Evolutionary conservation across 192 early-diverging fungal species (phyloP).

Genomic region (Borealophlyctis nickersoniae): DNA sequence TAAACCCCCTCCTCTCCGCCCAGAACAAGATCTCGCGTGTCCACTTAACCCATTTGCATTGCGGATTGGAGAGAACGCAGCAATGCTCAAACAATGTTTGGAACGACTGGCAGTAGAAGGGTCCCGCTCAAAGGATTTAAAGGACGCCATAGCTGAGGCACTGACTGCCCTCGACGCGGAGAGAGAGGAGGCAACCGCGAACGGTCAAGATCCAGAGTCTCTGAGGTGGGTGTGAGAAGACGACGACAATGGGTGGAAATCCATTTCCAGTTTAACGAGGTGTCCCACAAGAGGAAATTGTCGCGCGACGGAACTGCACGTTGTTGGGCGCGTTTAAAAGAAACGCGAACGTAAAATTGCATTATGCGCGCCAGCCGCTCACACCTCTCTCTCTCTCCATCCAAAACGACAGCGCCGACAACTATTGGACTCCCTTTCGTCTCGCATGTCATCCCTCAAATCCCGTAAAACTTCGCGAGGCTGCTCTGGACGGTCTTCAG

Average conservation of each 20-base stretch:
- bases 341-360: not conserved
- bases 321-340: not conserved
- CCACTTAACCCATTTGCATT: too few species aligned
- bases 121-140: not conserved
- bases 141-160: not conserved
- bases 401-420: slow-evolving; percentile 38
- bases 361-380: not conserved
- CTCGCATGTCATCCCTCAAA: slow-evolving; percentile 31
- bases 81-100: not conserved
- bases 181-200: not conserved
- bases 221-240: not conserved
- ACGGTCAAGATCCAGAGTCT: not conserved
- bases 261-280: not conserved
- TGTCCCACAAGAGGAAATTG: not conserved
- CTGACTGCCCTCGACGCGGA: not conserved
- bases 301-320: not conserved
- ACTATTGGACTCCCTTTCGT: slow-evolving; percentile 49
- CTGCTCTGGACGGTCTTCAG: slow-evolving; percentile 48
- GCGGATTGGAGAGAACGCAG: too few species aligned
- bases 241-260: not conserved
- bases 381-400: not conserved
- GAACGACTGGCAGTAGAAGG: not conserved
- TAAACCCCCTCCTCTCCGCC: too few species aligned
- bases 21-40: too few species aligned
- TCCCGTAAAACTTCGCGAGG: slow-evolving; percentile 37